phyloP scores from a whole-genome alignment of 2,329 filamentous ascomycete species.

The Clonostachys sp. region DNA sequence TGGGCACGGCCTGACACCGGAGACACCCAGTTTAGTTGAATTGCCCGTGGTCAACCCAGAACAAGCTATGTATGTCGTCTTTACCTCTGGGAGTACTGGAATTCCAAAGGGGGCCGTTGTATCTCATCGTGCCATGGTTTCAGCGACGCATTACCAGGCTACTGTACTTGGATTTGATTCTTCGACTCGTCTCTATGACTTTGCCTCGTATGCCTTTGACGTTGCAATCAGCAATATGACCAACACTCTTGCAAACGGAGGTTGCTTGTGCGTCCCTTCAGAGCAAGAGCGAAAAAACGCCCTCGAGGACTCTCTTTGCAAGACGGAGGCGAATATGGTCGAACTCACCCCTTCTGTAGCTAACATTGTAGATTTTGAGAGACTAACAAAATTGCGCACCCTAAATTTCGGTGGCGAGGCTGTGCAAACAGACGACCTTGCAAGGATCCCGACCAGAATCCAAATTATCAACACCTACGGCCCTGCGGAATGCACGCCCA shows the following conservation, averaged over 20 bases:
- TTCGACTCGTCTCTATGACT: conserved; percentile 2
- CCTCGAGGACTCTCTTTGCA: not conserved
- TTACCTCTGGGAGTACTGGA: conserved; percentile 10
- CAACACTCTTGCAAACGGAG: not conserved
- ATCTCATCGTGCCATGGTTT: conserved; percentile 7
- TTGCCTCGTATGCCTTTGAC: conserved; percentile 3
- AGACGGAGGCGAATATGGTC: not conserved
- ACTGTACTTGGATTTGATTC: conserved; percentile 18
- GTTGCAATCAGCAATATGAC: not conserved
- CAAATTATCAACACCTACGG: conserved; percentile 14
- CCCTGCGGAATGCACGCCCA: conserved; percentile 6
- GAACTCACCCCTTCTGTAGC: conserved; percentile 6
- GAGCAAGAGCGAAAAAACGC: conserved; percentile 7
- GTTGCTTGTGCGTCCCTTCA: conserved; percentile 3
- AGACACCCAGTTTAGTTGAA: conserved; percentile 5
- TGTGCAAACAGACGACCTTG: conserved; percentile 36
- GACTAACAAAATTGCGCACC: conserved; percentile 3
- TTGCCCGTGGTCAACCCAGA: conserved; percentile 14
- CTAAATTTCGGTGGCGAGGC: conserved; percentile 33
- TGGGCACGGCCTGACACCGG: conserved; percentile 20
- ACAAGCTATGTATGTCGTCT: conserved; percentile 7
- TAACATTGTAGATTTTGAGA: not conserved
- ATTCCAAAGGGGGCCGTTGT: conserved; percentile 13
- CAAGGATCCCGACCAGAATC: conserved; percentile 4
- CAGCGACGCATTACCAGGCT: conserved; percentile 1